phyloP scores from a whole-genome alignment of 805 yeast species.

The Cyberlindnera samutprakarnensis region DNA sequence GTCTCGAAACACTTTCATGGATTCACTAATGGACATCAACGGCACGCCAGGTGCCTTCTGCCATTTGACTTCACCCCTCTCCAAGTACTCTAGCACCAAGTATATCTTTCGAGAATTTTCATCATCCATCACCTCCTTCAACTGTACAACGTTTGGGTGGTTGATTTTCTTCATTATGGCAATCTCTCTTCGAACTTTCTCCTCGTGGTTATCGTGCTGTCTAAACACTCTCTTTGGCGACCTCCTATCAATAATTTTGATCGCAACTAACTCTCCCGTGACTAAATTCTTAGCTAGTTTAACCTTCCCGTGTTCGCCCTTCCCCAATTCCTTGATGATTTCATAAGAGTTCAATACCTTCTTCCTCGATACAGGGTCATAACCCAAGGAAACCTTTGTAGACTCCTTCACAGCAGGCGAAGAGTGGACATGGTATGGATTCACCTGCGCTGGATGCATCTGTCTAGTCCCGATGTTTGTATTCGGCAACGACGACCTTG shows the following conservation, averaged over 20 bases:
- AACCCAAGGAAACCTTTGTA: conserved; percentile 67
- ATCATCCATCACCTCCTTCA: conserved; percentile 87
- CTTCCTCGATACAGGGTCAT: conserved; percentile 79
- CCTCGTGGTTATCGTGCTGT: conserved; percentile 49
- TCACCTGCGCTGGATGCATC: conserved; percentile 16
- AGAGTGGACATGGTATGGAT: conserved; percentile 21
- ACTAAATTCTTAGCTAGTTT: conserved; percentile 75
- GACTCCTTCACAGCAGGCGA: conserved; percentile 69
- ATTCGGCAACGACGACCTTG: neutral
- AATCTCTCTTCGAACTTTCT: conserved; percentile 75
- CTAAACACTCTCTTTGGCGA: conserved; percentile 33
- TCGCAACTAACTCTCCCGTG: conserved; percentile 71
- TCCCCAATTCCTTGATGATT: conserved; percentile 77
- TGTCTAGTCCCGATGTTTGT: conserved; percentile 11
- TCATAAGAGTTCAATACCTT: conserved; percentile 87
- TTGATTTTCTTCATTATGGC: conserved; percentile 89
- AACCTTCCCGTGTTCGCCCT: conserved; percentile 99
- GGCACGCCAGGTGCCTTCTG: conserved; percentile 53
- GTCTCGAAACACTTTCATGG: conserved; percentile 71
- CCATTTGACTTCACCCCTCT: conserved; percentile 90
- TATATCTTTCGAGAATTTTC: conserved; percentile 76
- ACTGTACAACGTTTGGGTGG: conserved; percentile 87
- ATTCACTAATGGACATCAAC: conserved; percentile 54
- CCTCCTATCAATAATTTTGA: conserved; percentile 81
- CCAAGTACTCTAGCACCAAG: conserved; percentile 82